phyloP scores from a whole-genome alignment of 768 basidiomycete species.

The Mycena belliarum region DNA sequence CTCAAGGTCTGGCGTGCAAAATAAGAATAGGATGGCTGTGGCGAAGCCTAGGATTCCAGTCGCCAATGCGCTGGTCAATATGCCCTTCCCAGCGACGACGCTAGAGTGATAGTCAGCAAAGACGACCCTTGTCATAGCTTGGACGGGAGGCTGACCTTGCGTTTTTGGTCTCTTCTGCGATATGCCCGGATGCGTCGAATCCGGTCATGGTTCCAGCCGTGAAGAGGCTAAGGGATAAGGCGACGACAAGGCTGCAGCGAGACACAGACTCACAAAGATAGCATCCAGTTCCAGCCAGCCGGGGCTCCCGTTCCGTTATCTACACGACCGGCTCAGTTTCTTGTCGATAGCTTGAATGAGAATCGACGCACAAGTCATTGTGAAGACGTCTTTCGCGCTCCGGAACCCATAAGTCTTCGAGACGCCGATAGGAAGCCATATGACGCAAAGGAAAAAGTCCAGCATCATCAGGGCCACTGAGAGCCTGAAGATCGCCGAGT shows the following conservation, averaged over 20 bases:
- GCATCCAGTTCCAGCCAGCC: conserved; percentile 87
- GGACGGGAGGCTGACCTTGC: conserved; percentile 47
- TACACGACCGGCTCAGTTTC: conserved; percentile 28
- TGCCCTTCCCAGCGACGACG: conserved; percentile 79
- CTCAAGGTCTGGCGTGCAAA: conserved; percentile 80
- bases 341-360: neutral
- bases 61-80: conserved; percentile 74
- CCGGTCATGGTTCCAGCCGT: conserved; percentile 88
- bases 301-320: conserved; percentile 90
- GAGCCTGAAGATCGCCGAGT: conserved; percentile 77
- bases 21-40: conserved; percentile 79
- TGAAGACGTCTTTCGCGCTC: conserved; percentile 81
- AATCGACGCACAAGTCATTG: conserved; percentile 62
- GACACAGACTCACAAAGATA: conserved; percentile 63
- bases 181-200: conserved; percentile 87
- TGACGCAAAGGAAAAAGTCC: conserved; percentile 85
- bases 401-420: conserved; percentile 89
- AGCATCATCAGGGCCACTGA: conserved; percentile 75
- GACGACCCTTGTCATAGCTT: neutral
- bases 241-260: neutral
- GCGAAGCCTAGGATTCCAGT: conserved; percentile 81
- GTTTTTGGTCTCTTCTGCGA: conserved; percentile 87
- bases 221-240: too few relatives aligned
- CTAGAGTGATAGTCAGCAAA: conserved; percentile 32
- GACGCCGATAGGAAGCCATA: conserved; percentile 93